Percentiles rank a stretch among this genome's conserved stretches.
phyloP scores from a whole-genome alignment of 1,284 basidiomycete genomes.

The Singerocomus inundabilis region DNA sequence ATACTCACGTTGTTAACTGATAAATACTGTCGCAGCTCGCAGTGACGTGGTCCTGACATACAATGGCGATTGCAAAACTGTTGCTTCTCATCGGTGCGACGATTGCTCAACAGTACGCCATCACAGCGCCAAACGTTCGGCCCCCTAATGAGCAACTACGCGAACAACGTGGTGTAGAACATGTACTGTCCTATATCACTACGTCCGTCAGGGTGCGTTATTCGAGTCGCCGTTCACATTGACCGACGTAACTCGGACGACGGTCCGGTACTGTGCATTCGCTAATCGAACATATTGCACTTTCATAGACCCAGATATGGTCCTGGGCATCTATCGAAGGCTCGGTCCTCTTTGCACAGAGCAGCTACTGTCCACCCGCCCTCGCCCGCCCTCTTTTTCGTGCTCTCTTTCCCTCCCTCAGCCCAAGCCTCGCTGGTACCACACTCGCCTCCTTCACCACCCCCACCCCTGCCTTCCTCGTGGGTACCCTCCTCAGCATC shows the following conservation, averaged over 20 bases:
- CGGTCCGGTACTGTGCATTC: no score
- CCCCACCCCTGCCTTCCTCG: slow-evolving; percentile 10
- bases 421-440: not conserved
- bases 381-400: slow-evolving; percentile 3
- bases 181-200: not conserved
- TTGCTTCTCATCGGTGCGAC: not conserved
- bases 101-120: not conserved
- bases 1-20: no score
- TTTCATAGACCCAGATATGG: not conserved
- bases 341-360: slow-evolving; percentile 9
- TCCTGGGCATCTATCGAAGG: slow-evolving; percentile 4
- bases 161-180: slow-evolving; percentile 12
- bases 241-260: no score
- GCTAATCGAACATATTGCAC: not conserved
- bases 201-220: not conserved
- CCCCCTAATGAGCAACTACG: slow-evolving; percentile 15
- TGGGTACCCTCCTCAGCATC: slow-evolving; percentile 11
- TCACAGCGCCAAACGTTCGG: slow-evolving; percentile 13
- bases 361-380: slow-evolving; percentile 1
- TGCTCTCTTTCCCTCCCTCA: not conserved
- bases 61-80: slow-evolving; percentile 4
- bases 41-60: not conserved
- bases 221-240: not conserved
- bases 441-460: not conserved
- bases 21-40: no score